Evolutionary conservation across 2,329 filamentous ascomycete species (phyloP).

Genomic region (Waltergamsia citrina): DNA sequence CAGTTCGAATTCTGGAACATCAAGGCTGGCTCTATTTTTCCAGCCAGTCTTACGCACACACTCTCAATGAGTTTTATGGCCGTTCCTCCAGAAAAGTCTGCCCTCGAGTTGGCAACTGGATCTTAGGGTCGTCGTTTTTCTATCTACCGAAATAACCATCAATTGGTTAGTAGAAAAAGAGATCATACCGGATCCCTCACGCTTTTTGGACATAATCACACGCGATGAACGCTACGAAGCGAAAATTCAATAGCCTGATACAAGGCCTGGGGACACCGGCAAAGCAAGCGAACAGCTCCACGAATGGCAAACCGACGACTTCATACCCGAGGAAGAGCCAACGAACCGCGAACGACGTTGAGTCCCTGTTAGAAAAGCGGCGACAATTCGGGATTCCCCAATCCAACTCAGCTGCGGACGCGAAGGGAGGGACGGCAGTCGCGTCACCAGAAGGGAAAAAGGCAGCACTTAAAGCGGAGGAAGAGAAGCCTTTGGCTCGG

Average conservation of each 20-base stretch:
- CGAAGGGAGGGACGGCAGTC: not conserved
- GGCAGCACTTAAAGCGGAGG: conserved; percentile 1
- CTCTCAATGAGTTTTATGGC: too few species aligned
- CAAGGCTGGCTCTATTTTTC: too few species aligned
- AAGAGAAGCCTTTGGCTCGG: conserved; percentile 37
- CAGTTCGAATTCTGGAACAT: too few species aligned
- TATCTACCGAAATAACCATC: too few species aligned
- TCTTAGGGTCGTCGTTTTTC: too few species aligned
- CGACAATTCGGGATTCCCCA: conserved; percentile 33
- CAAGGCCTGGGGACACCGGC: conserved; percentile 47
- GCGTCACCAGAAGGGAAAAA: not conserved
- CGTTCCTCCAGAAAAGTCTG: too few species aligned
- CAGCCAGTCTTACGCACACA: too few species aligned
- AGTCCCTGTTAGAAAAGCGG: conserved; percentile 40
- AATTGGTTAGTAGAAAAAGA: too few species aligned
- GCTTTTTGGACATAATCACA: not conserved
- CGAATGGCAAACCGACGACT: conserved; percentile 10
- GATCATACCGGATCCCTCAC: too few species aligned
- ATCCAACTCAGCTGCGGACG: not conserved
- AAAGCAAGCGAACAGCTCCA: conserved; percentile 39
- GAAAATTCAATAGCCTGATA: conserved; percentile 70
- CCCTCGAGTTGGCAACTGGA: too few species aligned
- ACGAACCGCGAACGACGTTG: conserved; percentile 14
- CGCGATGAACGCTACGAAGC: conserved; percentile 67
- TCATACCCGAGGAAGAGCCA: conserved; percentile 7